Conservation (phyloP, 2,329 filamentous ascomycete genomes). For the Botrytis sinoallii region DNA sequence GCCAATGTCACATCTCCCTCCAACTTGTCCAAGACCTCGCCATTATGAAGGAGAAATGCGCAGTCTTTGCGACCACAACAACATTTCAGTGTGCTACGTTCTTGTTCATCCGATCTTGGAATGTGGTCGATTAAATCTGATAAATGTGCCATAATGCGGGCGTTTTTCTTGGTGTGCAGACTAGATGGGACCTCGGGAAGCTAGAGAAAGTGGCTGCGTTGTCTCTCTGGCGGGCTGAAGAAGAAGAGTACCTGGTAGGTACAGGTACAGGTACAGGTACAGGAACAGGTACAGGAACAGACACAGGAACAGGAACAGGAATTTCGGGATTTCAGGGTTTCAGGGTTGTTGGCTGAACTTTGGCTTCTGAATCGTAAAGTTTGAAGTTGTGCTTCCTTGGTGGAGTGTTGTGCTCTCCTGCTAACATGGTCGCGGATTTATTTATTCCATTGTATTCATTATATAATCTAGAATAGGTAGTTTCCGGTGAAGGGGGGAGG, state of each 20-base stretch:
- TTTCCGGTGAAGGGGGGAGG: background rate
- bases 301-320: background rate
- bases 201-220: slow-evolving; percentile 11
- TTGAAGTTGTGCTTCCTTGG: background rate
- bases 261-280: too few relatives aligned
- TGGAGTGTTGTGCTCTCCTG: slow-evolving; percentile 6
- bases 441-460: background rate
- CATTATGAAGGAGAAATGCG: slow-evolving; percentile 77
- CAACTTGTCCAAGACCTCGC: slow-evolving; percentile 70
- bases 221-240: background rate
- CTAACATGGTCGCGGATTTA: background rate
- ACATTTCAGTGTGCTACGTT: slow-evolving; percentile 49
- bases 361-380: background rate
- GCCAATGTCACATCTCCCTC: slow-evolving; percentile 87
- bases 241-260: background rate
- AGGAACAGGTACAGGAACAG: too few relatives aligned
- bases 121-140: slow-evolving; percentile 27
- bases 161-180: slow-evolving; percentile 6
- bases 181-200: background rate
- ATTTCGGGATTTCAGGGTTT: background rate
- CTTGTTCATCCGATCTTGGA: slow-evolving; percentile 23
- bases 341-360: slow-evolving; percentile 7
- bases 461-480: background rate
- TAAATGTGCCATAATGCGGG: slow-evolving; percentile 9
- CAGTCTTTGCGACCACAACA: slow-evolving; percentile 85